phyloP scores from a whole-genome alignment of 768 basidiomycete species.

The Auricularia sp. region DNA sequence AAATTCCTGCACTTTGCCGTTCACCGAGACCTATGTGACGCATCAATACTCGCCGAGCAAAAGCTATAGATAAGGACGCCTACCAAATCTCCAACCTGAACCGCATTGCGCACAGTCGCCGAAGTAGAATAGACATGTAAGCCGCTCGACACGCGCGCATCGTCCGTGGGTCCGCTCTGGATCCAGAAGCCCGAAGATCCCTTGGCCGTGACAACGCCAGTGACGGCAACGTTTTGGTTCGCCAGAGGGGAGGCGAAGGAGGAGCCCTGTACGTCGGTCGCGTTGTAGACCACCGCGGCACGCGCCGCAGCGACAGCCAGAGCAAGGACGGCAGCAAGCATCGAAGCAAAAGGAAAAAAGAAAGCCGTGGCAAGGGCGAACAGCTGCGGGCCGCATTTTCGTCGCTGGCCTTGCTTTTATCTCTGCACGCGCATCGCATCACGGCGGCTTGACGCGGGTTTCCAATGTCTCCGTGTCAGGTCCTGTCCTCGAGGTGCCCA shows the following conservation, averaged over 20 bases:
- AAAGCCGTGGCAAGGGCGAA: conserved; percentile 1
- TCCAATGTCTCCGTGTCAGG: too few relatives aligned
- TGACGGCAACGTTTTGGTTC: neutral
- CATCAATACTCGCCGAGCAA: neutral
- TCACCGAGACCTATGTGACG: conserved; percentile 20
- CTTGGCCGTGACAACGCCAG: conserved; percentile 20
- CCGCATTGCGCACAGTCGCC: conserved; percentile 25
- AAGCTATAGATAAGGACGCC: neutral
- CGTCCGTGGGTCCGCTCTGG: conserved; percentile 31
- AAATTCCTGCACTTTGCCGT: conserved; percentile 40
- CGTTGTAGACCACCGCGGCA: neutral
- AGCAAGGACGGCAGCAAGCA: neutral
- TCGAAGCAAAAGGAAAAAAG: neutral
- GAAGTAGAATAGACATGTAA: conserved; percentile 40
- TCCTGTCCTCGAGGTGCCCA: too few relatives aligned
- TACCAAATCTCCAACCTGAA: conserved; percentile 34
- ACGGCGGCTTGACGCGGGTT: too few relatives aligned
- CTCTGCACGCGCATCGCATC: neutral
- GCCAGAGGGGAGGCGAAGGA: neutral
- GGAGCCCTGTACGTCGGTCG: neutral
- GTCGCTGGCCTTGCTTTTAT: neutral
- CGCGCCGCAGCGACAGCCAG: neutral
- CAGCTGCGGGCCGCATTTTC: neutral
- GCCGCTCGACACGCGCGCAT: conserved; percentile 42
- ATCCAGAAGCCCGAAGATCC: conserved; percentile 41